Conservation (phyloP, 1,284 basidiomycete species). For the Gomphus bonarii region DNA sequence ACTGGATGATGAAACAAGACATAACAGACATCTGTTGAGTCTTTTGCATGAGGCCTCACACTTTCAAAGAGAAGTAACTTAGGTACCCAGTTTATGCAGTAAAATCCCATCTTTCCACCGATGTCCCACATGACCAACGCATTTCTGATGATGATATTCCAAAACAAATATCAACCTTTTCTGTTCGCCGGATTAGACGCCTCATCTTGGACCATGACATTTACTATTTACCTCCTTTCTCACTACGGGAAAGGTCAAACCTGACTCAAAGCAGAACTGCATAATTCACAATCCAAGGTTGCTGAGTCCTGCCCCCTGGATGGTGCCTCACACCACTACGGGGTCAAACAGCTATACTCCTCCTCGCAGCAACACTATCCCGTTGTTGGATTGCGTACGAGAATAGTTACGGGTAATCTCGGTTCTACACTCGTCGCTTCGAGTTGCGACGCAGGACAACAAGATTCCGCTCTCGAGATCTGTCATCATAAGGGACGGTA, state of each 20-base stretch:
- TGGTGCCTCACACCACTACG: constrained; percentile 1
- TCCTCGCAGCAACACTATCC: constrained; percentile 33
- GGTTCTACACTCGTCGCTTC: constrained; percentile 70
- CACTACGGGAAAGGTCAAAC: constrained; percentile 51
- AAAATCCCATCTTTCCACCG: constrained; percentile 58
- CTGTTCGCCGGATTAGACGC: constrained; percentile 85
- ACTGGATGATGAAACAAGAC: constrained; percentile 40
- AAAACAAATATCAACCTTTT: constrained; percentile 75
- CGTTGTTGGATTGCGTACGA: constrained; percentile 68
- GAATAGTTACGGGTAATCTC: constrained; percentile 69
- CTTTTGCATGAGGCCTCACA: constrained; percentile 42
- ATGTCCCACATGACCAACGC: constrained; percentile 53
- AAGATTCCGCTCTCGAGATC: constrained; percentile 60
- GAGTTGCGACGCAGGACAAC: constrained; percentile 66
- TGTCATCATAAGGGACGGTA: constrained; percentile 45
- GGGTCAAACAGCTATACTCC: background rate
- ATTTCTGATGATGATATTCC: constrained; percentile 76
- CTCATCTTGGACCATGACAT: constrained; percentile 66
- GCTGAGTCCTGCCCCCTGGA: constrained; percentile 2
- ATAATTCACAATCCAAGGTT: constrained; percentile 12
- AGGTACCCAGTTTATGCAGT: constrained; percentile 31
- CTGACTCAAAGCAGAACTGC: constrained; percentile 52
- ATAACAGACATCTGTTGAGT: constrained; percentile 55
- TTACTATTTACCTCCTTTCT: constrained; percentile 65
- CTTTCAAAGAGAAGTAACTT: constrained; percentile 3